Base-by-base conservation (phyloP, 495 filamentous ascomycete species). In the Tuber calosporum region DNA sequence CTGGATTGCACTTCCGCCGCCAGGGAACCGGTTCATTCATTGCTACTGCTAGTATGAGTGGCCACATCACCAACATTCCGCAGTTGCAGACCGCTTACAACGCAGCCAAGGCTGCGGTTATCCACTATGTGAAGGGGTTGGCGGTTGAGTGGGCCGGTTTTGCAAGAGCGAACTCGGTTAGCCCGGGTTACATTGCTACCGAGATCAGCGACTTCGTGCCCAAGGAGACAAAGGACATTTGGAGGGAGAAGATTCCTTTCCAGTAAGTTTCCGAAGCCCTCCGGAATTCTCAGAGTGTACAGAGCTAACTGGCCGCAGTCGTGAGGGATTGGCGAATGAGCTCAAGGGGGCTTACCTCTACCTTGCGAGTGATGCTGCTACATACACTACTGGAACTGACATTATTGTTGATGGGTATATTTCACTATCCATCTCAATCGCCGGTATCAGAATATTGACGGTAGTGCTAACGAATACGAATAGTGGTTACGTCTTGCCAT, bases 311-410 rank as follows among this genome's bases (percentile, higher is more conserved):
- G 3, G 22, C 41, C 69, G 39, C 39, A 87, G 87, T n/a, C 87
- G 91, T 42, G 89, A 91, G 81, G 91, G 88, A 26, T 85, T 91
- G 77, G 84, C 88, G 0, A 86, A 87, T 68, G 93, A 97, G 84
- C 84, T 97, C 69, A 96, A 96, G 85, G 93, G 93, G 9, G 91
- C 90, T 7, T 97, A 91, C 79, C 83, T 96, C n/a, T 96, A 94
- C 81, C 83, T 97, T 72, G 93, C 92, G 5, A 91, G 89, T 22
- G 93, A 96, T 83, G 93, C 93, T 3, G 86, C 89, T 7, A 89
- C 89, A 58, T 97, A 94, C 83, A 97, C 90, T 26, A 98, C 93
- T 2, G 94, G 93, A 9, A 84, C 84, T 9, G 92, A 96, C 83
- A 83, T 96, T 67, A 79, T 89, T 58, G 88, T 94, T 74, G 93